phyloP scores from a whole-genome alignment of 495 filamentous ascomycete genomes.

The Xylaria acuta region DNA sequence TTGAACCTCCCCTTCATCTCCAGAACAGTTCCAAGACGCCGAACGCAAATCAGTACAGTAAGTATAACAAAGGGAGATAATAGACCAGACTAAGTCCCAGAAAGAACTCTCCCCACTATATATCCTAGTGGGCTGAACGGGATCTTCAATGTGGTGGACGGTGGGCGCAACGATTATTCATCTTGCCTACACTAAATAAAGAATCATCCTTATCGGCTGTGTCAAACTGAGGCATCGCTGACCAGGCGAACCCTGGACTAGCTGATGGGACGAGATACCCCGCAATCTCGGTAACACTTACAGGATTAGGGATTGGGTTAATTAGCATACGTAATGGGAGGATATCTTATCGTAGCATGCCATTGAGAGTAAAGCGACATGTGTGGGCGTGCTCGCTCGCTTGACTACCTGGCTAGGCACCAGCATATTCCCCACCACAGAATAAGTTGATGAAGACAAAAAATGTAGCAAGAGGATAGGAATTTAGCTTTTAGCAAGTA shows the following conservation, averaged over 20 bases:
- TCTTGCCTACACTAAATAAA: background rate
- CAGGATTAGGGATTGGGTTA: background rate
- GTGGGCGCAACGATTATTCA: background rate
- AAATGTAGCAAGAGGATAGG: background rate
- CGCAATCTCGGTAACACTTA: conserved; percentile 1
- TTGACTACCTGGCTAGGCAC: background rate
- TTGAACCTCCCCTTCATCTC: background rate
- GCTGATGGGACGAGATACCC: background rate
- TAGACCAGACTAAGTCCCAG: background rate
- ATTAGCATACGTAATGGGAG: background rate
- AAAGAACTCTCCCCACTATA: background rate
- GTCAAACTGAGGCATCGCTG: background rate
- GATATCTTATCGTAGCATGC: background rate
- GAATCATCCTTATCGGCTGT: background rate
- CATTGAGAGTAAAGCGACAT: background rate
- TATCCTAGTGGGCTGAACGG: background rate
- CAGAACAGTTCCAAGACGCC: background rate
- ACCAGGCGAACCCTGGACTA: background rate
- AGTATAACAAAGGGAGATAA: background rate
- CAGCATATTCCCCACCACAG: background rate
- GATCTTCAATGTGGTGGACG: background rate
- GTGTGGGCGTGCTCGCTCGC: background rate
- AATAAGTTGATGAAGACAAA: background rate
- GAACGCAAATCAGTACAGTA: background rate
- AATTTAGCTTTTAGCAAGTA: background rate